A percentile compares a stretch with the other conserved stretches of the same genome.
These are phyloP conservation scores for Zygosaccharomyces pseudorouxii DNA, from an alignment of 805 yeast species.

Conservation along the genomic window DNA sequence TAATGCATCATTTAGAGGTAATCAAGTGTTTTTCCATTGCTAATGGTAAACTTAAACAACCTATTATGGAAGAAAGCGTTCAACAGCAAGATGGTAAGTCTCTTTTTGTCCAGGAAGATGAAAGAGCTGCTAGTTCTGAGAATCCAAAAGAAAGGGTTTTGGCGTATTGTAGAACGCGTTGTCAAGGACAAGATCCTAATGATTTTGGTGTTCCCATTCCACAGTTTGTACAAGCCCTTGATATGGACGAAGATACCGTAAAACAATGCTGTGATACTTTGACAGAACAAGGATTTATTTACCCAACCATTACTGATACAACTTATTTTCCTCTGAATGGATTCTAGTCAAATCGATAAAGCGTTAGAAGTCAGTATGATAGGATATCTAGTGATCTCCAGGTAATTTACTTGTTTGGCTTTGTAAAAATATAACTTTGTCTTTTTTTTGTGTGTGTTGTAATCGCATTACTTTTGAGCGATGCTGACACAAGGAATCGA, in stretches of 20 bases:
- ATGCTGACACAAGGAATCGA: constrained; percentile 5
- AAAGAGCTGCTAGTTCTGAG: constrained; percentile 27
- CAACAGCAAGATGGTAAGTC: constrained; percentile 26
- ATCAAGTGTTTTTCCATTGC: constrained; percentile 52
- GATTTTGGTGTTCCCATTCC: constrained; percentile 69
- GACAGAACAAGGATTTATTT: constrained; percentile 64
- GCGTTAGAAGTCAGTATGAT: not conserved
- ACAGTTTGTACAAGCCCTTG: constrained; percentile 54
- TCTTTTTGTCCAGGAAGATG: constrained; percentile 44
- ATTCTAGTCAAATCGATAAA: constrained; percentile 31
- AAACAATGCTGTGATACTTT: constrained; percentile 47
- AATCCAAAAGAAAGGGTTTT: constrained; percentile 42
- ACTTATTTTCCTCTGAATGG: constrained; percentile 43
- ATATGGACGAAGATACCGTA: constrained; percentile 46
- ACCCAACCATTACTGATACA: constrained; percentile 64
- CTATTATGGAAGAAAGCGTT: constrained; percentile 22
- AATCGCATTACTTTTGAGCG: constrained; percentile 1
- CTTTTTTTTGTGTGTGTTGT: constrained; percentile 3
- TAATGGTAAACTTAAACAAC: constrained; percentile 42
- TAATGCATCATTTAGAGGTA: constrained; percentile 64
- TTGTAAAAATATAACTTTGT: not conserved
- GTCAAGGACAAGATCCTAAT: constrained; percentile 46
- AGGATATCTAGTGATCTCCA: not conserved
- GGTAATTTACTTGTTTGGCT: not conserved
- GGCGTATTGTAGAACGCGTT: constrained; percentile 46